phyloP scores from a whole-genome alignment of 768 basidiomycete species.

The Lactarius hengduanensis region DNA sequence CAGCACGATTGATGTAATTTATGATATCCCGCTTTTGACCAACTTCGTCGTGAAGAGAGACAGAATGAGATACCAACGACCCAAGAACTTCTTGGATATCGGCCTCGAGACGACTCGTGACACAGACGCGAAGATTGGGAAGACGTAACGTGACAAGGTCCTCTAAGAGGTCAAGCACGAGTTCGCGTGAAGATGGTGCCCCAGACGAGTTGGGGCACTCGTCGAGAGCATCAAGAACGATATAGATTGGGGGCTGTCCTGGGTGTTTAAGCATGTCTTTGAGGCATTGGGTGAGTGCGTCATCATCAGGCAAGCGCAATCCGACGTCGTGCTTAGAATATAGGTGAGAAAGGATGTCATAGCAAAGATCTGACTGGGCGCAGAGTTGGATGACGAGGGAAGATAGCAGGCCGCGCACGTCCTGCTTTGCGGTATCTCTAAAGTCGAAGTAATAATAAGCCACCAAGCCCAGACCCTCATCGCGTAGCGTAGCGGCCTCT shows the following conservation, averaged over 20 bases:
- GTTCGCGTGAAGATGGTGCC: neutral
- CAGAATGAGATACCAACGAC: neutral
- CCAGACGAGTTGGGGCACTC: neutral
- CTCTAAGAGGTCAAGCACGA: neutral
- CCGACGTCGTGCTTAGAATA: neutral
- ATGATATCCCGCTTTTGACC: neutral
- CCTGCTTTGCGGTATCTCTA: neutral
- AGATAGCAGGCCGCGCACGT: neutral
- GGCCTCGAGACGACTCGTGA: neutral
- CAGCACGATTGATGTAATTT: neutral
- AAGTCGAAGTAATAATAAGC: neutral
- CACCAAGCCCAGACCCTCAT: neutral
- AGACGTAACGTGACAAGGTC: neutral
- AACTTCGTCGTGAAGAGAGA: neutral
- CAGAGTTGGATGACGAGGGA: neutral
- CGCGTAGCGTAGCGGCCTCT: neutral
- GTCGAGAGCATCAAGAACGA: neutral
- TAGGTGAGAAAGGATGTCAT: neutral
- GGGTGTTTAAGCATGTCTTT: neutral
- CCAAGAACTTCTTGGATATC: neutral
- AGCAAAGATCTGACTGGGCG: neutral
- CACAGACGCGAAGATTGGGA: neutral
- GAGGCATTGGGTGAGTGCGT: neutral
- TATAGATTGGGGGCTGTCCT: neutral
- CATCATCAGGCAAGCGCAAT: neutral